Base-by-base conservation (phyloP, 139 green algal genomes). In the Nannochloris sp. region DNA sequence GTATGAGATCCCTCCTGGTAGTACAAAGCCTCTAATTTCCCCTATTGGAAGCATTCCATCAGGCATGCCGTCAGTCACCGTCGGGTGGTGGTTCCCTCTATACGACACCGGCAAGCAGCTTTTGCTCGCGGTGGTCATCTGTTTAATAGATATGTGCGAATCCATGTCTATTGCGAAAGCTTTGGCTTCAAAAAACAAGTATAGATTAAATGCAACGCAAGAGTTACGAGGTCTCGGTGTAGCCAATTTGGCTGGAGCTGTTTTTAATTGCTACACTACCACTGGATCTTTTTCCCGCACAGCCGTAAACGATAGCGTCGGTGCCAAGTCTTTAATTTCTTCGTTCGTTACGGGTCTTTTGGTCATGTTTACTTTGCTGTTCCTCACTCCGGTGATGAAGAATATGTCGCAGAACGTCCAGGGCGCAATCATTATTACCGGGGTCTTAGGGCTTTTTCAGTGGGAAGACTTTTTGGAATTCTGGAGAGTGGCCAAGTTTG, bases 271-370 rank as follows among this genome's bases (percentile, higher is more conserved):
- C 46, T 97, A 96, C 82, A 90, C 90, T 58, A 90, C 80, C 55
- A 91, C 83, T 5, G 86, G 88, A 35, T 92, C 82, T 32, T 96
- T 97, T 75, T 91, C 81, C 1, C 83, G 90, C 38, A 91, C 89
- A 2, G 83, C 90, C 0, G 84, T 96, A 27, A 90, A 82, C 60
- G 74, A 91, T 81, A 60, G 53, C 2, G 32, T 76, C 27, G 80
- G 81, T n/a, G 72, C 72, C 39, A 70, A 76, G 59, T 83, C 78
- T 0, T 72, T 70, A n/a, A 54, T 95, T 6, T 78, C 85, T 10
- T 71, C 74, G 23, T 31, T 87, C 13, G 58, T 81, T 23, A 77
- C 69, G 36, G 80, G 74, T 38, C 59, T 86, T 53, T 60, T 89
- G 9, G 80, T 95, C 4, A 75, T 84, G 54, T 75, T 92, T 44